These are phyloP conservation scores for Nectriaceae sp. DNA, from an alignment of 2,329 filamentous ascomycete genomes.

Conservation along the genomic window DNA sequence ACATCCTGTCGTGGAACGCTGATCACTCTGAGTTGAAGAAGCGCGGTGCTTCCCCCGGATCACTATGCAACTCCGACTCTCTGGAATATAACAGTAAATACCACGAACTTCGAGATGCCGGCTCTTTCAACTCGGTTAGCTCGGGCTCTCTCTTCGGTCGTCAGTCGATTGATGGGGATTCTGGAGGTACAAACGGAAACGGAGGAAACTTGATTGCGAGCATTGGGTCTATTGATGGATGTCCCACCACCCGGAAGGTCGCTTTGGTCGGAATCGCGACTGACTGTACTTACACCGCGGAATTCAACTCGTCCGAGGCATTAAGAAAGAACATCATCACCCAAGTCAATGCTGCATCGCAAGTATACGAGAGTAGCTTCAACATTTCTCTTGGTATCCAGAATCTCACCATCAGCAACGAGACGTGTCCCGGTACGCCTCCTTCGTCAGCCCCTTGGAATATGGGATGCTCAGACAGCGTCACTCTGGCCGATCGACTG, in stretches of 20 bases:
- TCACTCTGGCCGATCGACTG: constrained; percentile 74
- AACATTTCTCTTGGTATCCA: constrained; percentile 91
- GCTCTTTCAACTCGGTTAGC: constrained; percentile 61
- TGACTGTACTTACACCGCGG: constrained; percentile 82
- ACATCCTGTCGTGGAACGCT: constrained; percentile 55
- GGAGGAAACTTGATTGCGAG: constrained; percentile 71
- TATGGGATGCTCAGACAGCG: constrained; percentile 63
- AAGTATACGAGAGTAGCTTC: constrained; percentile 86
- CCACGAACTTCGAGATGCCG: constrained; percentile 59
- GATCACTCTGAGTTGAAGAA: constrained; percentile 67
- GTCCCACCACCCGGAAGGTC: constrained; percentile 86
- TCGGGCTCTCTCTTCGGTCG: constrained; percentile 71
- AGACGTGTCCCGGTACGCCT: constrained; percentile 71
- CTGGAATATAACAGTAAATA: constrained; percentile 77
- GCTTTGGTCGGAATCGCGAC: constrained; percentile 90
- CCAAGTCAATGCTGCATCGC: constrained; percentile 83
- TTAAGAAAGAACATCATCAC: constrained; percentile 75
- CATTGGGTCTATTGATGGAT: constrained; percentile 83
- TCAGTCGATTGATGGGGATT: constrained; percentile 65
- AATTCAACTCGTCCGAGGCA: constrained; percentile 64
- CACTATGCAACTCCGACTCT: constrained; percentile 72
- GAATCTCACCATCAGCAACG: constrained; percentile 78
- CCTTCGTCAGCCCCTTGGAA: constrained; percentile 80
- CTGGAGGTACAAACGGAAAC: constrained; percentile 70
- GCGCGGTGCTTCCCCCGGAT: constrained; percentile 48